Evolutionary conservation across 1,284 basidiomycete species (phyloP).

Genomic region (Trametes versicolor): DNA sequence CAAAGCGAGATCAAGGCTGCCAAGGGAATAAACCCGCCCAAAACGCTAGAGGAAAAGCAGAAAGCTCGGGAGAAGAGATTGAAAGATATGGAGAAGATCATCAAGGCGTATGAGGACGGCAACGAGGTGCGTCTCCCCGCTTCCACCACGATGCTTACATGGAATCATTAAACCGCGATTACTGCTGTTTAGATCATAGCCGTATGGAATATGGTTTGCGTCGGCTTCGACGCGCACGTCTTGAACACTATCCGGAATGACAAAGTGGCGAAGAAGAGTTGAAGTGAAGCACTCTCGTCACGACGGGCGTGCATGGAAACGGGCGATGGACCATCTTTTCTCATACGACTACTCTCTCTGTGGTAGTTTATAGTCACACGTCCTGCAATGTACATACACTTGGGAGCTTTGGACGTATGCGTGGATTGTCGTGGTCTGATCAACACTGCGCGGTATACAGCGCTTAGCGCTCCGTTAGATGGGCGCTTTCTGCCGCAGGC

Average conservation of each 20-base stretch:
- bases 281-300: too few species aligned
- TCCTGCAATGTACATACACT: too few species aligned
- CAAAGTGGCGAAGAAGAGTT: not conserved
- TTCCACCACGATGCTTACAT: not conserved
- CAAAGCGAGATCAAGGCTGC: slow-evolving; percentile 2
- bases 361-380: too few species aligned
- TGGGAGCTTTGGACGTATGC: too few species aligned
- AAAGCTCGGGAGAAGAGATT: not conserved
- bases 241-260: slow-evolving; percentile 8
- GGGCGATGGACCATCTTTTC: too few species aligned
- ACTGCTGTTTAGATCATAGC: slow-evolving; percentile 26
- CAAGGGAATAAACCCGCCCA: too few species aligned
- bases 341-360: too few species aligned
- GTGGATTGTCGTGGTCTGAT: too few species aligned
- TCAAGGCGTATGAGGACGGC: slow-evolving; percentile 31
- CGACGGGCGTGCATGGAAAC: too few species aligned
- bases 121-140: slow-evolving; percentile 27
- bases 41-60: not conserved
- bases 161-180: not conserved
- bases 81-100: slow-evolving; percentile 16
- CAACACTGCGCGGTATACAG: too few species aligned
- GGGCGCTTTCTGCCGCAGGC: too few species aligned
- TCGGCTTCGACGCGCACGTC: slow-evolving; percentile 37
- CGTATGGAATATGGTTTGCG: slow-evolving; percentile 37
- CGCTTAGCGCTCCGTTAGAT: too few species aligned